Evolutionary conservation across 2,329 filamentous ascomycete species (phyloP).

Genomic region (Penicillium griseofulvum): DNA sequence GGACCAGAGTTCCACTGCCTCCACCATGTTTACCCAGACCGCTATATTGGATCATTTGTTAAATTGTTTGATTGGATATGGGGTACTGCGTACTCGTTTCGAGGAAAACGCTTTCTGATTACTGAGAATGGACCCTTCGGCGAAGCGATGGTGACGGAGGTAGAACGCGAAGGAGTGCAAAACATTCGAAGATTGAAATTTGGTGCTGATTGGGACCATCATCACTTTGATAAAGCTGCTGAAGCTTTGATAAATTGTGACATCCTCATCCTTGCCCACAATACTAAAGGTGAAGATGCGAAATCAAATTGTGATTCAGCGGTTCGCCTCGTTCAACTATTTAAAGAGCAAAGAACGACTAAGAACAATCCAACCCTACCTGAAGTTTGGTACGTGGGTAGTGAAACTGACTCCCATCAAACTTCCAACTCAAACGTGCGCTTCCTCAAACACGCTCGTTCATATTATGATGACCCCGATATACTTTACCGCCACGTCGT

Average conservation of each 20-base stretch:
- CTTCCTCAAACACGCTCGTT: constrained; percentile 18
- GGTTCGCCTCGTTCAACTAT: constrained; percentile 9
- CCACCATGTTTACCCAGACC: constrained; percentile 18
- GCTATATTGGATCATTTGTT: constrained; percentile 19
- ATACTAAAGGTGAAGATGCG: constrained; percentile 8
- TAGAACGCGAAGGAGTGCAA: constrained; percentile 12
- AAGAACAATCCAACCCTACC: constrained; percentile 8
- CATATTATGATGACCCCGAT: constrained; percentile 13
- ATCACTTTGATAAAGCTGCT: constrained; percentile 1
- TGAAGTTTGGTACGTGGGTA: constrained; percentile 19
- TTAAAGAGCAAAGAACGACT: constrained; percentile 1
- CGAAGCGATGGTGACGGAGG: constrained; percentile 8
- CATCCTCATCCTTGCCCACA: constrained; percentile 17
- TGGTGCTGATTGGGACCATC: constrained; percentile 12
- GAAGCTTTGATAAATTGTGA: constrained; percentile 6
- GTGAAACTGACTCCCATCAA: constrained; percentile 14
- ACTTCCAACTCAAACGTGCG: constrained; percentile 7
- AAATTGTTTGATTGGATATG: constrained; percentile 21
- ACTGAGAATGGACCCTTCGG: constrained; percentile 15
- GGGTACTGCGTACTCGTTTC: constrained; percentile 18
- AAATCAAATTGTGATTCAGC: constrained; percentile 12
- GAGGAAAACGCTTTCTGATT: constrained; percentile 11
- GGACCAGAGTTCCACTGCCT: constrained; percentile 20
- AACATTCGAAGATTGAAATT: constrained; percentile 6
- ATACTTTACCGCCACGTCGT: constrained; percentile 20